Evolutionary conservation across 768 basidiomycete genomes (phyloP).

Genomic region (Amylocystis lapponica): DNA sequence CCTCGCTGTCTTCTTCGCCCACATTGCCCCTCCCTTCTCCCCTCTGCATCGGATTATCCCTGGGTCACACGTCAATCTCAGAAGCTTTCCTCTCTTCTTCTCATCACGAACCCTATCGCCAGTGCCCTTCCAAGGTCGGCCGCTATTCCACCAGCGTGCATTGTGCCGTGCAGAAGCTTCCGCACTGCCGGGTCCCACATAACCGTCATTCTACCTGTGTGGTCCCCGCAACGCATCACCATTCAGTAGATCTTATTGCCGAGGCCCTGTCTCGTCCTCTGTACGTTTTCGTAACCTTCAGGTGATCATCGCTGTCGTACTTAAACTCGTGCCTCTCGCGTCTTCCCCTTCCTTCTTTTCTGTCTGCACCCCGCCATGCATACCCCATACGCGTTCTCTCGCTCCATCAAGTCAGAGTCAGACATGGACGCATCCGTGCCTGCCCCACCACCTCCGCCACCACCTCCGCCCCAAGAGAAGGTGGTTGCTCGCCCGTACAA

Average conservation of each 20-base stretch:
- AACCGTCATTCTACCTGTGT: neutral
- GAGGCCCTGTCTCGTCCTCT: neutral
- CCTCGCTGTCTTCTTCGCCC: too few relatives aligned
- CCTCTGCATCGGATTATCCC: neutral
- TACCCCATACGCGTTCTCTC: conserved; percentile 8
- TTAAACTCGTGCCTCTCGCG: conserved; percentile 8
- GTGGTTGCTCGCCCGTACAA: conserved; percentile 79
- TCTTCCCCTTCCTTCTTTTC: conserved; percentile 5
- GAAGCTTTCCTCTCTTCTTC: too few relatives aligned
- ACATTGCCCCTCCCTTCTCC: too few relatives aligned
- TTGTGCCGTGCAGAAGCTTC: too few relatives aligned
- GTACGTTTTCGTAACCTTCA: neutral
- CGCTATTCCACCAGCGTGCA: too few relatives aligned
- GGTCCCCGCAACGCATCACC: neutral
- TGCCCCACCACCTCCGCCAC: conserved; percentile 15
- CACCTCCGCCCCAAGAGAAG: conserved; percentile 31
- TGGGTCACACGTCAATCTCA: too few relatives aligned
- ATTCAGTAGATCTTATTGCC: neutral
- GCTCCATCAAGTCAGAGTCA: conserved; percentile 5
- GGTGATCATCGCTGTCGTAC: neutral
- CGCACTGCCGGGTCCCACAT: too few relatives aligned
- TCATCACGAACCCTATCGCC: too few relatives aligned
- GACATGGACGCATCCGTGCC: conserved; percentile 17
- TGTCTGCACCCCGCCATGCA: conserved; percentile 7
- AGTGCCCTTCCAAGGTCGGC: too few relatives aligned